phyloP scores from a whole-genome alignment of 352 stramenopile genomes.

The Phytophthora megakarya region DNA sequence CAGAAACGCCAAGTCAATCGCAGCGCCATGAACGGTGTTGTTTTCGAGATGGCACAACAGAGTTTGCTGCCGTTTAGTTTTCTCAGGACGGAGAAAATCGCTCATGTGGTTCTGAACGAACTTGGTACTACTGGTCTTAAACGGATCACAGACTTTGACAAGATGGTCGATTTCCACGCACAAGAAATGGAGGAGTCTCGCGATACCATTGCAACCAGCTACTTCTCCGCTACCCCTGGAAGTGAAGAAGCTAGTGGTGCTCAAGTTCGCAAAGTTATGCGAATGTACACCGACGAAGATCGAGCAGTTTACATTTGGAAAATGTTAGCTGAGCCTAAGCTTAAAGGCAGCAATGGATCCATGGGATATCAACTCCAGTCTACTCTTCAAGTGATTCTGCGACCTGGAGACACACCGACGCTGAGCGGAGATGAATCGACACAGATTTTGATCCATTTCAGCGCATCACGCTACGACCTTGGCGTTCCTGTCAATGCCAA shows the following conservation, averaged over 20 bases:
- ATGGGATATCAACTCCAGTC: slow-evolving; percentile 11
- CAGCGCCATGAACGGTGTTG: slow-evolving; percentile 15
- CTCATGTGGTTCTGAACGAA: slow-evolving; percentile 5
- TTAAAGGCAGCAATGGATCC: slow-evolving; percentile 2
- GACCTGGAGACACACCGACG: background rate
- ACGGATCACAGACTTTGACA: slow-evolving; percentile 3
- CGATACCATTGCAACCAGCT: slow-evolving; percentile 7
- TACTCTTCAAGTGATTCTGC: slow-evolving; percentile 12
- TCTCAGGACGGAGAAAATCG: background rate
- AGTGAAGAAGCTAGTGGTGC: background rate
- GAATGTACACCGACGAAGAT: slow-evolving; percentile 18
- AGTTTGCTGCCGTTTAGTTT: slow-evolving; percentile 28
- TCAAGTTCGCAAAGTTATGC: slow-evolving; percentile 15
- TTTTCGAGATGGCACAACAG: slow-evolving; percentile 26
- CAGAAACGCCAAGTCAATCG: slow-evolving; percentile 12
- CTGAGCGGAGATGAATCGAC: slow-evolving; percentile 6
- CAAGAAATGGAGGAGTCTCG: slow-evolving; percentile 7
- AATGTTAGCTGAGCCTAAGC: slow-evolving; percentile 12
- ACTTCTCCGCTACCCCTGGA: background rate
- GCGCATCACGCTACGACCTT: slow-evolving; percentile 6
- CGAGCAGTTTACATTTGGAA: slow-evolving; percentile 18
- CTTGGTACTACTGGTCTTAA: slow-evolving; percentile 1
- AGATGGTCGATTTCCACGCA: slow-evolving; percentile 11
- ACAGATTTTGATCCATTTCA: slow-evolving; percentile 12
- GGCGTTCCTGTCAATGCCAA: background rate